Evolutionary conservation across 306 rosid species (phyloP), one percentile per base, ranked within the genome.

Genomic region (Delonix regia): DNA sequence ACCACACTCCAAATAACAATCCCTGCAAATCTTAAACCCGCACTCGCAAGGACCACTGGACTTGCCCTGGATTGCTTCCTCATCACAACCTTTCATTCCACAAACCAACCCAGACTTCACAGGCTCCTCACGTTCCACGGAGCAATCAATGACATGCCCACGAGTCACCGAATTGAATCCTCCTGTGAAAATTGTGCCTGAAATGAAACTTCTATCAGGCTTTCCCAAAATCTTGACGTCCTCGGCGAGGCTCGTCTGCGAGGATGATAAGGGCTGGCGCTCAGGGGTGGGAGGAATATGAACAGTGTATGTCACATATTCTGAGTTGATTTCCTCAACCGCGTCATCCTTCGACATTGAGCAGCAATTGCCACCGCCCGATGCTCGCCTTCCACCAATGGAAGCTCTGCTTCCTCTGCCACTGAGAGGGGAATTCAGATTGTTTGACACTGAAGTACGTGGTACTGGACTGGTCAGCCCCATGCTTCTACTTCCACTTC

Each of bases 241-340:
- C 52, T 82, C 97, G 0, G 75, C 28, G 25, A 88, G 80, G 71
- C 92, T 89, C 2, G 86, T 85, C 65, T 86, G 90, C 5, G 96
- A 90, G 36, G 78, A 55, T 14, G 94, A 83, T 55, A 89, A 74
- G 1, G 92, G 74, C 42, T 71, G 89, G 14, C 91, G 97, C 34
- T 93, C 97, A 0, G 97, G 97, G 16, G 97, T 93, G 24, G 97
- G 92, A 45, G 97, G 97, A 27, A 93, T 93, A 34, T 90, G 97
- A 70, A 93, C 97, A 9, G 97, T 90, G 78, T 93, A 93, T 1
- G 80, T n/a, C 3, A 90, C 92, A 36, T 64, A 89, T 13, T 90
- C 92, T 0, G 94, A 55, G 45, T 41, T 87, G 4, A 33, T 42
- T 49, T 88, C 94, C 69, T 81, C 91, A 3, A 68, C 72, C 0